Evolutionary conservation across 441 rosid species (phyloP), one percentile per base, ranked within the genome.

Genomic region (Melastoma candidum): DNA sequence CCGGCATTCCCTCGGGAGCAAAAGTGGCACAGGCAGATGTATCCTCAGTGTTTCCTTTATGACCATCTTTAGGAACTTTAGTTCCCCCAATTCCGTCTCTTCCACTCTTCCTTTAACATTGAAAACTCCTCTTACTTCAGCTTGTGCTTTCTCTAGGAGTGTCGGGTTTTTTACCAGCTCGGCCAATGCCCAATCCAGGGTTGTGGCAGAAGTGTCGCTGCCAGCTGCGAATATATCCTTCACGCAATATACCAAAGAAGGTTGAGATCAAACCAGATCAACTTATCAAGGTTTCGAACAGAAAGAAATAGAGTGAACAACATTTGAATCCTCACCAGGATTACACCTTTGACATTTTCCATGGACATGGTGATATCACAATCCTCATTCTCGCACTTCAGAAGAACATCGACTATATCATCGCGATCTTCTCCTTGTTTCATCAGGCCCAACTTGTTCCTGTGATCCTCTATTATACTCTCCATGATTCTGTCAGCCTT

Each of bases 21-120:
- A 52, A 8, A 70, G 47, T 9, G 73, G 64, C 6, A 46, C 3
- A 4, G 80, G 14, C 29, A 69, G 67, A 48, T 70, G 80, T 2
- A 72, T 1, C 12, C 77, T 66, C 22, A 69, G 26, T 1, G 71
- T 64, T 51, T 72, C 74, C 51, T 70, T 70, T 43, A 63, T 52
- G 0, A 66, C 57, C 32, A 11, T 29, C 52, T 68, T 55, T 10
- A 76, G 49, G 63, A 41, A 76, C 27, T 47, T 49, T 7, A 72
- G 25, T 10, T 72, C 68, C 1, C 51, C 48, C 2, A 55, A 26
- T 0, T 44, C 48, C 26, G 47, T 39, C 43, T 71, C 68, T 4
- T 57, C 58, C 0, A 49, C 63, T 11, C 29, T 54, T 24, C 56
- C 73, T 50, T 51, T 55, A 9, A 8, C 29, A 2, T 41, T 0